Conservation (phyloP, 2,329 filamentous ascomycete genomes). For the Aureobasidium sp. region DNA sequence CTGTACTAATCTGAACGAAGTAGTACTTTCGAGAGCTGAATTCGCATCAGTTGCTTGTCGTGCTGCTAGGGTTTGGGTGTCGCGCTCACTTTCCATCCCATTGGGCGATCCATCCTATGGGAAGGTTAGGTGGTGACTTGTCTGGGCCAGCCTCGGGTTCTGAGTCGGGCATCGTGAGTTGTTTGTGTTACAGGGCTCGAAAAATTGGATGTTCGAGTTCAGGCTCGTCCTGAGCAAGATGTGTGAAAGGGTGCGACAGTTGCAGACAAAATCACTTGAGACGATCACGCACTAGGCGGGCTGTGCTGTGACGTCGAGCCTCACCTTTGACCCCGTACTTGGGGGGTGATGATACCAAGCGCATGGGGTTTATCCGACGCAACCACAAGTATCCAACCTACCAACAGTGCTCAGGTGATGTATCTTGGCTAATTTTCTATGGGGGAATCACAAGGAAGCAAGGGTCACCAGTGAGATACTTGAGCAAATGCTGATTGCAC, state of each 20-base stretch:
- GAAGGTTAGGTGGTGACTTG: slow-evolving; percentile 30
- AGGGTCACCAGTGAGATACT: not conserved
- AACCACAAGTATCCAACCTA: not conserved
- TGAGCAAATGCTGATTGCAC: not conserved
- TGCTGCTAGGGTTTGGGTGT: not conserved
- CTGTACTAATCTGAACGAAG: slow-evolving; percentile 36
- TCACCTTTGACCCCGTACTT: not conserved
- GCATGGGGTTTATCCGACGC: not conserved
- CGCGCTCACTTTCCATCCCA: slow-evolving; percentile 34
- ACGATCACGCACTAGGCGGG: slow-evolving; percentile 4
- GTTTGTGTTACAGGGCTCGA: not conserved
- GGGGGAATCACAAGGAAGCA: not conserved
- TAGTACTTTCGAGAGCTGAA: slow-evolving; percentile 35
- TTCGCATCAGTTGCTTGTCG: not conserved
- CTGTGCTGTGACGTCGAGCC: slow-evolving; percentile 8
- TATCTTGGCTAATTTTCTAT: not conserved
- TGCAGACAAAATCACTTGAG: not conserved
- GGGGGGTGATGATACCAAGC: not conserved
- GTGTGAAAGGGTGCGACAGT: not conserved
- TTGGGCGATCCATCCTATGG: slow-evolving; percentile 36
- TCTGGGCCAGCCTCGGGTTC: slow-evolving; percentile 33
- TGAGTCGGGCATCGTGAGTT: slow-evolving; percentile 1
- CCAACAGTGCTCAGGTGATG: not conserved
- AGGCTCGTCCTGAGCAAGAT: not conserved
- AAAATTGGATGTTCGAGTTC: not conserved